Base-by-base conservation (phyloP, 768 basidiomycete species). In the Lentinula aciculospora region DNA sequence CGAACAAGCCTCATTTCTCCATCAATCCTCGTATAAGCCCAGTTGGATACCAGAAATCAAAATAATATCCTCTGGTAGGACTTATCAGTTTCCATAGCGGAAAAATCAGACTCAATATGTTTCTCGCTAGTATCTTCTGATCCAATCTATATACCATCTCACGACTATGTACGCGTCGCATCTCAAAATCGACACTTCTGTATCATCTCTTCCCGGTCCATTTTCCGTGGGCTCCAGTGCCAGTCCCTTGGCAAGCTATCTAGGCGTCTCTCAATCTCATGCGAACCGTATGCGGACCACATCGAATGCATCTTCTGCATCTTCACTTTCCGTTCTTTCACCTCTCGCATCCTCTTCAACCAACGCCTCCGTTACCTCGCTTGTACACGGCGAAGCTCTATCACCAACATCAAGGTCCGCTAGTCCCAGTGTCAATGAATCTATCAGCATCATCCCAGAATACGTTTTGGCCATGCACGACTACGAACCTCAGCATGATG, bases 391-490 rank as follows among this genome's bases (percentile, higher is more conserved):
- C 19, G 58, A 67, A 25, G 58, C 51, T 32, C 68, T 71, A n/a
- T 74, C 77, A 2, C 55, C 58, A 3, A 62, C 64, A 25, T 59
- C 72, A 15, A 81, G 72, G 48, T 76, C 81, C 4, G 65, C 69
- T 29, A 77, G 73, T 56, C 73, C 76, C 19, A 66, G 29, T 13
- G 31, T 36, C 36, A 67, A 76, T 44, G 82, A 84, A 25, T 81
- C 83, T 53, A 79, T 80, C 23, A 71, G 79, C 51, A 72, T 67
- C 31, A 71, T 81, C 37, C 40, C 60, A 21, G 91, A 92, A 67
- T 93, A 86, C 69, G 94, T 95, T 4, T 75, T 92, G 23, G 94
- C 96, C 3, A 88, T 96, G 78, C 94, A 98, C 68, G 94, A 97
- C 69, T 98, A 94, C 65, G 66, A 73, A 23, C 89, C 91, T 27